Evolutionary conservation across 805 yeast genomes (phyloP), one percentile per base, ranked within the genome.

Genomic region (Kregervanrija fluxuum): DNA sequence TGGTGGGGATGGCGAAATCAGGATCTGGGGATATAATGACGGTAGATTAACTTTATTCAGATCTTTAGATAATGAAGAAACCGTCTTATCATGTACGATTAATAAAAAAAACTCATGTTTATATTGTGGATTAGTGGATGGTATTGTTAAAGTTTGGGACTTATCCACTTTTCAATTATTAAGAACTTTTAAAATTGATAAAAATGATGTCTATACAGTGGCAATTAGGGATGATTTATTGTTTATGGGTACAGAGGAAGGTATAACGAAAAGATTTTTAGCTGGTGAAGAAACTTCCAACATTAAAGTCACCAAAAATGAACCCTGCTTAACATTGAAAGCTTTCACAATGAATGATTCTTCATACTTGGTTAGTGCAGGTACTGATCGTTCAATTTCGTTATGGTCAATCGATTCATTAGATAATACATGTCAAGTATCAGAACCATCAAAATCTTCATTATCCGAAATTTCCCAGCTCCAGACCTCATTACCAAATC

Each of bases 1-100:
- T 28, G 95, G 96, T 41, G 98, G 98, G 38, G 98, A 93, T 64
- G 98, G 97, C 0, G 54, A 74, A 8, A 76, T 84, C n/a, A 86
- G 86, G 54, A 60, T 88, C 11, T 91, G 98, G 98, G 75, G 77
- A 0, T 54, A 79, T 28, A 37, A 49, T 5, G 50, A 54, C 5
- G 39, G 46, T 48, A 54, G 45, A 8, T 31, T 66, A 13, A 48
- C 45, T 5, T 51, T 65, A 15, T 40, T 68, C 0, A 64, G 66
- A 15, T 57, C 69, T 8, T 61, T 86, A 33, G 80, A 80, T 35
- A 81, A 84, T 50, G 80, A 77, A 2, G 86, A 80, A 31, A 74
- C 87, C 8, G 82, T 90, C 3, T 65, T 90, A 28, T 83, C 95
- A 0, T 74, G 88, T 68, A 69, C 82, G 3, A 65, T 48, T 9